Evolutionary conservation across 2,329 filamentous ascomycete genomes (phyloP).

Genomic region (Alternaria arbusti): DNA sequence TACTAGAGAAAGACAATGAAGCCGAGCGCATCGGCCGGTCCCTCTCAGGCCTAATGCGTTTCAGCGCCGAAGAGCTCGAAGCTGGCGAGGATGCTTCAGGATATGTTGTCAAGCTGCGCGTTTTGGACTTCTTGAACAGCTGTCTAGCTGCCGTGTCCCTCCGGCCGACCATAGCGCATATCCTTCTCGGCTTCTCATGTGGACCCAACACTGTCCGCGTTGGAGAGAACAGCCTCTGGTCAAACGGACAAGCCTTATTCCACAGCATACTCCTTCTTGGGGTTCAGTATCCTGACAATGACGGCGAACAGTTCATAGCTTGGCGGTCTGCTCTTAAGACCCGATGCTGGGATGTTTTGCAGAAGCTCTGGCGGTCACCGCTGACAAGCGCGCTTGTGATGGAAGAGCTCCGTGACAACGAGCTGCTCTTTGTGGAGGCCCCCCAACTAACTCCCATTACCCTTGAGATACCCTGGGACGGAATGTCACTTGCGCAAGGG

Average conservation of each 20-base stretch:
- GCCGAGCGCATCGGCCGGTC: slow-evolving; percentile 79
- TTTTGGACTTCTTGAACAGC: slow-evolving; percentile 84
- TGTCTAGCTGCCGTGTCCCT: slow-evolving; percentile 77
- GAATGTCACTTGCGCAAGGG: slow-evolving; percentile 60
- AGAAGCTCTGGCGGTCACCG: slow-evolving; percentile 82
- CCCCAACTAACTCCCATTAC: slow-evolving; percentile 74
- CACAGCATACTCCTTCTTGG: slow-evolving; percentile 79
- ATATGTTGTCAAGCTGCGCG: slow-evolving; percentile 81
- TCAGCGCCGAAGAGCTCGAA: slow-evolving; percentile 73
- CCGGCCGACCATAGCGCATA: slow-evolving; percentile 85
- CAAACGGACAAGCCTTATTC: slow-evolving; percentile 76
- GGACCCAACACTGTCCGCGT: slow-evolving; percentile 73
- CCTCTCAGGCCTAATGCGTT: slow-evolving; percentile 71
- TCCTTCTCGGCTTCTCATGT: slow-evolving; percentile 86
- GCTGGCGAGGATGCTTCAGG: slow-evolving; percentile 71
- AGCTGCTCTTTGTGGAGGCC: slow-evolving; percentile 80
- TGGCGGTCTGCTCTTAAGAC: slow-evolving; percentile 54
- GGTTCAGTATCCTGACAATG: slow-evolving; percentile 69
- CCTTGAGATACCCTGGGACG: slow-evolving; percentile 76
- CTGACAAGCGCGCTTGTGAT: slow-evolving; percentile 78
- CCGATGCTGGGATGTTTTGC: slow-evolving; percentile 66
- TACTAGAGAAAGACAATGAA: slow-evolving; percentile 82
- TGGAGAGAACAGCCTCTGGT: slow-evolving; percentile 72
- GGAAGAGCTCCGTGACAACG: slow-evolving; percentile 77
- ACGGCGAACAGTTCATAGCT: slow-evolving; percentile 51